Evolutionary conservation across 148 eudicot species (phyloP), one percentile per base, ranked within the genome.

Genomic region (Pouteria glomerata): DNA sequence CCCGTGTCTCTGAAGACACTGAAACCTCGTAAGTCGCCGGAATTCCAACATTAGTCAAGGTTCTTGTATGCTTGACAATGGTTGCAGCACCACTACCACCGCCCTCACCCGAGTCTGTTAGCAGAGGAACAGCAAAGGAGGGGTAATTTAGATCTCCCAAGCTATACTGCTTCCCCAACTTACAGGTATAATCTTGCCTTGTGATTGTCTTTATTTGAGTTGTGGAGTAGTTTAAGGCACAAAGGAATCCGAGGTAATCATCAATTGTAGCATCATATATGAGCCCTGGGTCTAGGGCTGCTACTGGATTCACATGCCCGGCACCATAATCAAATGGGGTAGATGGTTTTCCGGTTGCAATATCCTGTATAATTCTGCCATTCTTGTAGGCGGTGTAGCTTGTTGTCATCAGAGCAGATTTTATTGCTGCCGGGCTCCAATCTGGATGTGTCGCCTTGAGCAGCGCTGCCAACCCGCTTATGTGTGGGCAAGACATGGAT

Each of bases 401-500:
- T 37, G 96, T 90, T 33, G 98, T 93, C 93, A 92, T 88, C 19
- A 93, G 84, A 33, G 98, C 96, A 8, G 98, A 90, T 58, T 74
- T 86, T 41, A 93, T 81, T 48, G 91, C 96, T 6, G 96, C 89
- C 6, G 98, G 91, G 75, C 96, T 90, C 98, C 96, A 90, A 35
- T 81, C 82, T 19, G 87, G 92, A 59, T 90, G 96, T 11, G 82
- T 84, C 24, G 81, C 90, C 81, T 88, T 93, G 73, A 90, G 55
- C 7, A 93, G 77, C 13, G 91, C 91, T n/a, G 96, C 96, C 53
- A 92, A 65, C 37, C 97, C 97, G 30, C 91, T 90, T 47, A 90
- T 81, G 50, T 93, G 98, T 31, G 98, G 98, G 71, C 96, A 93
- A 10, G 96, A 86, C 98, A 93, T 93, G 0, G 98, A 93, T 31